These are phyloP conservation scores for Serendipita sp. DNA, from an alignment of 768 basidiomycete genomes.

Conservation along the genomic window DNA sequence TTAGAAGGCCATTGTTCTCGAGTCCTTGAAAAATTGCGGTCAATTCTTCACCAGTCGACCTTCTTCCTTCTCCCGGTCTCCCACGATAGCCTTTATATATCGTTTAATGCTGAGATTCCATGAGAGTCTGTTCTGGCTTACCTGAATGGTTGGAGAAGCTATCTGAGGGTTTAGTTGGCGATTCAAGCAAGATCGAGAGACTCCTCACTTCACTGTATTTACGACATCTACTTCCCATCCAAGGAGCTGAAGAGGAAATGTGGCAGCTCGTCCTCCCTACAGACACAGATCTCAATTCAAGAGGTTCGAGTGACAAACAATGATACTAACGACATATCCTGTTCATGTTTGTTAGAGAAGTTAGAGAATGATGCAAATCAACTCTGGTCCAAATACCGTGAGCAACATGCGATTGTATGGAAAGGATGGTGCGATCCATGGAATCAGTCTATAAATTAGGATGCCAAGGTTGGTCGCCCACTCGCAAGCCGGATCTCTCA, in stretches of 20 bases:
- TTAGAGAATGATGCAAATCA: too few species aligned
- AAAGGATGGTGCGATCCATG: background rate
- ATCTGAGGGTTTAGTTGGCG: slow-evolving; percentile 11
- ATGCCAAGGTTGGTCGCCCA: background rate
- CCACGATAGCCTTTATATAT: slow-evolving; percentile 20
- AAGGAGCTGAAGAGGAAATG: slow-evolving; percentile 41
- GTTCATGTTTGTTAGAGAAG: background rate
- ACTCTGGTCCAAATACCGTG: background rate
- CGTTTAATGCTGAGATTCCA: background rate
- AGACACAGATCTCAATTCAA: too few species aligned
- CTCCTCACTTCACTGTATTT: slow-evolving; percentile 16
- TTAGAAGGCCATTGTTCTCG: slow-evolving; percentile 59
- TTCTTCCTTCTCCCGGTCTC: slow-evolving; percentile 75
- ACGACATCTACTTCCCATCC: slow-evolving; percentile 90
- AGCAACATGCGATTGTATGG: background rate
- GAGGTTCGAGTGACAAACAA: background rate
- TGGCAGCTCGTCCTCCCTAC: slow-evolving; percentile 39
- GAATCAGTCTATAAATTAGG: background rate
- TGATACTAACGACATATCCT: background rate
- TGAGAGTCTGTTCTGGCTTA: slow-evolving; percentile 18
- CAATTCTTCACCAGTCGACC: slow-evolving; percentile 65
- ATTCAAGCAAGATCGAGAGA: background rate
- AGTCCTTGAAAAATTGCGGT: slow-evolving; percentile 54
- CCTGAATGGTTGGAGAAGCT: slow-evolving; percentile 93
- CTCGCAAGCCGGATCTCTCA: too few species aligned